Evolutionary conservation across 345 rosid genomes (phyloP).

Genomic region (Schrenkiella parvula): DNA sequence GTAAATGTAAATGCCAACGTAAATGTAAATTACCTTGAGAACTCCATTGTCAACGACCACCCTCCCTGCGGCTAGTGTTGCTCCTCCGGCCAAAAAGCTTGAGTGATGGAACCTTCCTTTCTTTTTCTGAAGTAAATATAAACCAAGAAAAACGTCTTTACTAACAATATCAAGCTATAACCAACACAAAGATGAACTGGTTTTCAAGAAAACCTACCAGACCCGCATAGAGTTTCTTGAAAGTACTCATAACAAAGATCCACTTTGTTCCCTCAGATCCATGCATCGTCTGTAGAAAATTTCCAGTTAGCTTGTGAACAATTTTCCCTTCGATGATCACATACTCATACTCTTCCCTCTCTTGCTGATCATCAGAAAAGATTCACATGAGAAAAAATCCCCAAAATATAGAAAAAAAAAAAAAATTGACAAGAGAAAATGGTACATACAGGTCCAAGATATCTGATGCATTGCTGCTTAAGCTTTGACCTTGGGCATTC

Average conservation of each 20-base stretch:
- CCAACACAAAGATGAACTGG: neutral
- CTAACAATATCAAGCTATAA: neutral
- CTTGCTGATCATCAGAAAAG: slow-evolving; percentile 50
- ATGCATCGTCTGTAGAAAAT: slow-evolving; percentile 48
- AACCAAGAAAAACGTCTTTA: neutral
- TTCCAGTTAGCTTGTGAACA: slow-evolving; percentile 53
- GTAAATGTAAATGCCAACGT: neutral
- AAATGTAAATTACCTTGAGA: slow-evolving; percentile 54
- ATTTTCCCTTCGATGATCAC: slow-evolving; percentile 56
- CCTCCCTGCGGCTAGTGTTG: slow-evolving; percentile 88
- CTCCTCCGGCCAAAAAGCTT: slow-evolving; percentile 96
- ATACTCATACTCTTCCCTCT: slow-evolving; percentile 77
- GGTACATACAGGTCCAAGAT: slow-evolving; percentile 84
- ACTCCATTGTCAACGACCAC: slow-evolving; percentile 57
- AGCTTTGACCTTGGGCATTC: slow-evolving; percentile 66
- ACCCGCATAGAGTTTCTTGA: slow-evolving; percentile 68
- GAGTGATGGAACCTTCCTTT: slow-evolving; percentile 95
- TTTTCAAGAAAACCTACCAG: slow-evolving; percentile 40
- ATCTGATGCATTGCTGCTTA: slow-evolving; percentile 73
- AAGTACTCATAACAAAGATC: slow-evolving; percentile 91
- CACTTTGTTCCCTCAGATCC: slow-evolving; percentile 52
- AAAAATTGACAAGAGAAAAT: neutral
- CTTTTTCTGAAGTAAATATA: slow-evolving; percentile 58
- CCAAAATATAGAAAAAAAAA: neutral
- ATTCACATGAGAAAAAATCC: neutral